Conservation (phyloP, 148 eudicot species). For the Heliamphora exappendiculata region DNA sequence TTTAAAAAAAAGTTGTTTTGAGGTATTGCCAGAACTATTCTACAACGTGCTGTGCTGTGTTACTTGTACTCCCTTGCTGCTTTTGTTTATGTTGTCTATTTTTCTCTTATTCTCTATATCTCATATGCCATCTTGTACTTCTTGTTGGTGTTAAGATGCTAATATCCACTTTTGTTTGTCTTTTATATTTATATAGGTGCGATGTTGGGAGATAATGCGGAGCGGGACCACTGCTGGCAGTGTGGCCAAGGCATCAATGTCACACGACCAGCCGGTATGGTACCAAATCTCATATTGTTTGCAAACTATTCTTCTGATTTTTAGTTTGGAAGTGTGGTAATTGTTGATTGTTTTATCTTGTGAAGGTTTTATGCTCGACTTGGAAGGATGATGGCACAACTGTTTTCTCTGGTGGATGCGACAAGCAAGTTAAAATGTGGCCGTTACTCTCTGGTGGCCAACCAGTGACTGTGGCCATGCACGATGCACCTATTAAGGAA, state of each 20-base stretch:
- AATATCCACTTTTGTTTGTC: not conserved
- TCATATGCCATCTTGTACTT: not conserved
- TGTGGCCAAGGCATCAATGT: conserved; percentile 64
- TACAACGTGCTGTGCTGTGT: not conserved
- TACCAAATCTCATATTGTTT: not conserved
- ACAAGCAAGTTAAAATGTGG: conserved; percentile 99
- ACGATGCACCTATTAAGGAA: conserved; percentile 86
- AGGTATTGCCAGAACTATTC: not conserved
- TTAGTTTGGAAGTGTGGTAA: not conserved
- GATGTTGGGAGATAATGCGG: conserved; percentile 81
- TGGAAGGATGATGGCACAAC: conserved; percentile 98
- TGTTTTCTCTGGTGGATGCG: conserved; percentile 95
- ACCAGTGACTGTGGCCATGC: conserved; percentile 80
- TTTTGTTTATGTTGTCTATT: not conserved
- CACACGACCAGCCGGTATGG: conserved; percentile 86
- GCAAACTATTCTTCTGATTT: not conserved
- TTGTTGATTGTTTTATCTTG: conserved; percentile 8
- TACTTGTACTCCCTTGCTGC: not conserved
- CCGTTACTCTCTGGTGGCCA: conserved; percentile 66
- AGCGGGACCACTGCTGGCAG: conserved; percentile 48
- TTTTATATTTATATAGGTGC: conserved; percentile 37
- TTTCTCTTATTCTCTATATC: not conserved
- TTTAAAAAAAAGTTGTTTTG: not conserved
- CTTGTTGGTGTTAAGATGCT: not conserved
- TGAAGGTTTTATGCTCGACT: conserved; percentile 78